These are phyloP conservation scores for Taxillus chinensis DNA, from an alignment of 164 flowering plant genomes.

Conservation along the genomic window DNA sequence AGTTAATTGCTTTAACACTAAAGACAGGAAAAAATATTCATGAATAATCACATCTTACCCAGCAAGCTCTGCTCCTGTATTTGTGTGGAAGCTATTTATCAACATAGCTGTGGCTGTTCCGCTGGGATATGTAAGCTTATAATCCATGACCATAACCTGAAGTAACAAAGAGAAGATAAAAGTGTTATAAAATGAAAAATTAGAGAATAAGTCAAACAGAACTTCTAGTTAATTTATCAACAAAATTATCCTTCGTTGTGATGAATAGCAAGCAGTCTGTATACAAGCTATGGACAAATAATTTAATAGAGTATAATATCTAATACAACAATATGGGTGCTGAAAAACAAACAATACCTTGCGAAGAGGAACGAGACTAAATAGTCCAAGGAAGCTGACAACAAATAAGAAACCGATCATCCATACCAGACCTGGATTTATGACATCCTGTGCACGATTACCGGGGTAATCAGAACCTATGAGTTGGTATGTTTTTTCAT, in stretches of 20 bases:
- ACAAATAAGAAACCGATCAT: slow-evolving; percentile 87
- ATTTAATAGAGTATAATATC: no score
- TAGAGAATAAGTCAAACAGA: not conserved
- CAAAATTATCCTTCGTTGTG: no score
- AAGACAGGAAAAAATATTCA: not conserved
- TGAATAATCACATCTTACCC: slow-evolving; percentile 26
- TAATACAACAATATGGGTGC: not conserved
- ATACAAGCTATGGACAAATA: no score
- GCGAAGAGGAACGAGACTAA: slow-evolving; percentile 91
- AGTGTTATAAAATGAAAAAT: not conserved
- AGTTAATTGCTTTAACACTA: not conserved
- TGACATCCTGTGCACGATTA: slow-evolving; percentile 79
- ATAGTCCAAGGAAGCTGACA: slow-evolving; percentile 91
- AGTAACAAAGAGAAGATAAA: not conserved
- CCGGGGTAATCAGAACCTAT: slow-evolving; percentile 89
- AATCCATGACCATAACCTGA: slow-evolving; percentile 90
- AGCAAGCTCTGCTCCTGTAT: slow-evolving; percentile 90
- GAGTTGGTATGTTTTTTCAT: slow-evolving; percentile 76
- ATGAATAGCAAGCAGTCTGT: no score
- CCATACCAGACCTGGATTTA: slow-evolving; percentile 82
- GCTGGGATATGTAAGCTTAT: slow-evolving; percentile 94
- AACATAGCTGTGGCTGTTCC: slow-evolving; percentile 98
- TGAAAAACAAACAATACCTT: slow-evolving; percentile 42
- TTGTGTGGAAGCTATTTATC: slow-evolving; percentile 95
- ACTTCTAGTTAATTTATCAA: not conserved